Evolutionary conservation across 805 yeast genomes (phyloP).

Genomic region (Clavispora fructus): DNA sequence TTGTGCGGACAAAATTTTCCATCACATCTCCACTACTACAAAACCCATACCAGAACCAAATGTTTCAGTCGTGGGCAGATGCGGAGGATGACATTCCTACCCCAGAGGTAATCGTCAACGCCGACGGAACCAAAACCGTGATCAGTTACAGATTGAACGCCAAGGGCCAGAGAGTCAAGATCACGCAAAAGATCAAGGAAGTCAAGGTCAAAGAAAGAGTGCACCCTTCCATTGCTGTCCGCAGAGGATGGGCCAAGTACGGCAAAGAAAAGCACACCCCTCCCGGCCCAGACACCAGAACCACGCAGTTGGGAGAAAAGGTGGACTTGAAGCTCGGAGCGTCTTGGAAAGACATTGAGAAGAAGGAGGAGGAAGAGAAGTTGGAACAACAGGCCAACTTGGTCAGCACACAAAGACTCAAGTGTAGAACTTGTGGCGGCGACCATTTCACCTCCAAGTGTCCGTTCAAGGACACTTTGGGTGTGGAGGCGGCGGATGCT

Average conservation of each 20-base stretch:
- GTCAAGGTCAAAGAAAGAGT: constrained; percentile 75
- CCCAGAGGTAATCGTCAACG: constrained; percentile 69
- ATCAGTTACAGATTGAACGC: constrained; percentile 69
- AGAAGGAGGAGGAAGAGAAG: constrained; percentile 59
- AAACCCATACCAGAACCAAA: constrained; percentile 17
- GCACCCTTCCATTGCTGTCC: constrained; percentile 78
- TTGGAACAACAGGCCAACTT: constrained; percentile 39
- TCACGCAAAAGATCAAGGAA: constrained; percentile 80
- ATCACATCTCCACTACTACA: constrained; percentile 10
- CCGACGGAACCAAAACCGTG: constrained; percentile 88
- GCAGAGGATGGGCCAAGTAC: constrained; percentile 83
- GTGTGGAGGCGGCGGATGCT: constrained; percentile 43
- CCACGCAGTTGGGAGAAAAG: constrained; percentile 85
- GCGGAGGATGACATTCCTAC: constrained; percentile 68
- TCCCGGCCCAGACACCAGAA: constrained; percentile 83
- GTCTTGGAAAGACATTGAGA: constrained; percentile 72
- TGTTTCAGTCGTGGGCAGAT: constrained; percentile 61
- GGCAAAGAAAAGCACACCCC: constrained; percentile 71
- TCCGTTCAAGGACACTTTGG: constrained; percentile 90
- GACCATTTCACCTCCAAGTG: constrained; percentile 91
- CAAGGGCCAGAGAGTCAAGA: constrained; percentile 78
- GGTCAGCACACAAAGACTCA: constrained; percentile 40
- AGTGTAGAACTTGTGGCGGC: constrained; percentile 91
- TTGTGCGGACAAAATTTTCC: constrained; percentile 8
- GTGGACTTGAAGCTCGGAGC: constrained; percentile 70